Evolutionary conservation across 805 yeast genomes (phyloP).

Genomic region (Danielia reshetovae): DNA sequence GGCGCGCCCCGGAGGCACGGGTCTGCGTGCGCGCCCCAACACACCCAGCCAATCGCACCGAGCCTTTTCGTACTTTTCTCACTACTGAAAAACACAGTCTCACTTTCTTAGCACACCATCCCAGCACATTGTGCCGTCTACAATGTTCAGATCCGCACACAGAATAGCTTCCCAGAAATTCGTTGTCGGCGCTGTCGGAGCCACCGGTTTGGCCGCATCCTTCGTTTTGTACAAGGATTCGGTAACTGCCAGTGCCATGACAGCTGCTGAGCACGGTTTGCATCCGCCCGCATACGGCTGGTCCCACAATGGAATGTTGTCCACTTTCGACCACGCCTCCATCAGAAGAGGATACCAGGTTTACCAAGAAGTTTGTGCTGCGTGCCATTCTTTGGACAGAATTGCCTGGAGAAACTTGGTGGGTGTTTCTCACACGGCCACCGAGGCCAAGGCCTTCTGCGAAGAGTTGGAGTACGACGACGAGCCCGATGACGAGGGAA

Average conservation of each 20-base stretch:
- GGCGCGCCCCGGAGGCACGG: constrained; percentile 1
- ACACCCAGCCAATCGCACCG: constrained; percentile 19
- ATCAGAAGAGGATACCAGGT: constrained; percentile 99
- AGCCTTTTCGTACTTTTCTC: constrained; percentile 15
- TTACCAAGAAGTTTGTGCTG: constrained; percentile 97
- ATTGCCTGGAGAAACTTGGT: constrained; percentile 98
- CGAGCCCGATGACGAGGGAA: constrained; percentile 94
- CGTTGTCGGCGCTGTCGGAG: constrained; percentile 62
- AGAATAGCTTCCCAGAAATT: constrained; percentile 39
- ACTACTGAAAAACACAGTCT: constrained; percentile 3
- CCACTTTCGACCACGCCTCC: constrained; percentile 88
- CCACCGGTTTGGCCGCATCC: constrained; percentile 76
- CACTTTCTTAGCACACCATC: neutral
- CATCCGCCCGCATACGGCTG: constrained; percentile 92
- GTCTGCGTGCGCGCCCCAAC: constrained; percentile 14
- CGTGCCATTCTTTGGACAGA: constrained; percentile 95
- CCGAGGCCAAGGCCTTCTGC: constrained; percentile 89
- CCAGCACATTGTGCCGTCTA: neutral
- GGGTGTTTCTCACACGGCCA: constrained; percentile 89
- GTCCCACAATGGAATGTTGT: constrained; percentile 92
- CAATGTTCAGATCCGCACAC: constrained; percentile 16
- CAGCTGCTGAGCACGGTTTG: constrained; percentile 98
- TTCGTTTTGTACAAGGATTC: constrained; percentile 80
- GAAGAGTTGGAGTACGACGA: constrained; percentile 98
- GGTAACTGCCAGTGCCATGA: constrained; percentile 89